Conservation (phyloP, 306 rosid genomes). For the Vicia sativa region DNA sequence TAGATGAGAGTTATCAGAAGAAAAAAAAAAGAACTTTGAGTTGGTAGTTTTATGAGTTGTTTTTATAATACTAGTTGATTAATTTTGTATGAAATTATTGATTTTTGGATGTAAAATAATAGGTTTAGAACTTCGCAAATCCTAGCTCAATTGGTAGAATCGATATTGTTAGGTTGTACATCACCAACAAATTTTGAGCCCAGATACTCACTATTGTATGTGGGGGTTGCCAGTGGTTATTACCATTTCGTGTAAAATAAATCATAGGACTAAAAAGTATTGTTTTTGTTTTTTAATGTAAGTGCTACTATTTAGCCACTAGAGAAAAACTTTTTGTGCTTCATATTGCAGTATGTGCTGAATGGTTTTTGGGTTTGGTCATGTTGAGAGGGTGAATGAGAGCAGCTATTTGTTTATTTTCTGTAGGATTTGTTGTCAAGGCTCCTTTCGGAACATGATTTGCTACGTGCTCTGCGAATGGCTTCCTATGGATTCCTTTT, state of each 20-base stretch:
- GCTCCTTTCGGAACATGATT: conserved; percentile 72
- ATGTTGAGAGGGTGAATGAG: neutral
- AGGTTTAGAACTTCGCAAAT: neutral
- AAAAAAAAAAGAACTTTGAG: neutral
- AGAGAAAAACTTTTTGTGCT: neutral
- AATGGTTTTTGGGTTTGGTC: conserved; percentile 14
- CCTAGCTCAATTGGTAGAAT: too few species aligned
- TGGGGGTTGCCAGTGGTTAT: too few species aligned
- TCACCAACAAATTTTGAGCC: too few species aligned
- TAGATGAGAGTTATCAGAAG: neutral
- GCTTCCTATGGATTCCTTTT: conserved; percentile 85
- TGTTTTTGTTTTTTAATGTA: neutral
- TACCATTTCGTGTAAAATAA: too few species aligned
- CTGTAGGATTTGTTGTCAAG: conserved; percentile 56
- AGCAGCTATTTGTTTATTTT: neutral
- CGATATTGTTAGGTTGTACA: too few species aligned
- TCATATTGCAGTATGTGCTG: neutral
- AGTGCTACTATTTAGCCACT: neutral
- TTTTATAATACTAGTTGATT: neutral
- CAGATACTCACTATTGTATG: too few species aligned
- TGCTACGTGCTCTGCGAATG: conserved; percentile 90
- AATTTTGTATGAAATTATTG: neutral
- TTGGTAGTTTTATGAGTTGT: neutral
- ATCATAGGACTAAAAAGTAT: too few species aligned
- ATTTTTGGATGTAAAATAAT: conserved; percentile 5